Percentiles rank a stretch among this genome's conserved stretches.
Evolutionary conservation across 2,329 filamentous ascomycete genomes (phyloP).

Genomic region (Pseudogymnoascus sp.): DNA sequence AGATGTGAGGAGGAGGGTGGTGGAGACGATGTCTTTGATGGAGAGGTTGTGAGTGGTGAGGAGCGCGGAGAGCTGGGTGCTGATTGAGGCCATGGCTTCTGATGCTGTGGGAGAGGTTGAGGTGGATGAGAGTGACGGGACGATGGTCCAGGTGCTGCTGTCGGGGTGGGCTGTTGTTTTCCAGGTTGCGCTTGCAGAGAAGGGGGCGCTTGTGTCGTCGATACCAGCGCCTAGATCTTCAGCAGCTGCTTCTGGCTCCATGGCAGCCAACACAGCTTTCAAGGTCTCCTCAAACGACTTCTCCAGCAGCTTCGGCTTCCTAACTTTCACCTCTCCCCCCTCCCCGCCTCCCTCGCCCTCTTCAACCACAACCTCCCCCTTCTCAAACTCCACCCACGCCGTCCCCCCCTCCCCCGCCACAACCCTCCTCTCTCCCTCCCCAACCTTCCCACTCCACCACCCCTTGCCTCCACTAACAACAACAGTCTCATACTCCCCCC

Average conservation of each 20-base stretch:
- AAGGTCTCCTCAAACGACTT: conserved; percentile 38
- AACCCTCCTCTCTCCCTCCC: conserved; percentile 41
- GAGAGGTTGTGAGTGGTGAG: not conserved
- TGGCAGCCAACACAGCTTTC: not conserved
- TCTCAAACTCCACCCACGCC: conserved; percentile 57
- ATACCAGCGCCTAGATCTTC: not conserved
- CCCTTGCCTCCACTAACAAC: conserved; percentile 54
- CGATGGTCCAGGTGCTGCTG: not conserved
- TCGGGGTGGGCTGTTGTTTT: not conserved
- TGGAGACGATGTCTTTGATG: conserved; percentile 39
- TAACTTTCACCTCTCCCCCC: conserved; percentile 27
- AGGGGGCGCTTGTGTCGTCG: not conserved
- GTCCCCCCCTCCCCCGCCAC: conserved; percentile 67
- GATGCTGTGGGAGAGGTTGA: conserved; percentile 14
- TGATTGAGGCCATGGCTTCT: conserved; percentile 12
- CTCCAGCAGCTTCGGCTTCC: conserved; percentile 61
- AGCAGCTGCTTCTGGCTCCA: not conserved
- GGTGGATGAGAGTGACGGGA: conserved; percentile 13
- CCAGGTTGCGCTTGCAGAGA: not conserved
- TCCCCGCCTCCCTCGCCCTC: conserved; percentile 31
- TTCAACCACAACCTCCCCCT: conserved; percentile 40
- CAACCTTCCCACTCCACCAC: conserved; percentile 58
- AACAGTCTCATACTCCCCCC: conserved; percentile 40
- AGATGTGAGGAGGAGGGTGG: conserved; percentile 20
- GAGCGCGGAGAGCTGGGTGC: not conserved